Conservation (phyloP, 192 early-diverging fungal genomes). For the Thoreauomyces humboldtii region DNA sequence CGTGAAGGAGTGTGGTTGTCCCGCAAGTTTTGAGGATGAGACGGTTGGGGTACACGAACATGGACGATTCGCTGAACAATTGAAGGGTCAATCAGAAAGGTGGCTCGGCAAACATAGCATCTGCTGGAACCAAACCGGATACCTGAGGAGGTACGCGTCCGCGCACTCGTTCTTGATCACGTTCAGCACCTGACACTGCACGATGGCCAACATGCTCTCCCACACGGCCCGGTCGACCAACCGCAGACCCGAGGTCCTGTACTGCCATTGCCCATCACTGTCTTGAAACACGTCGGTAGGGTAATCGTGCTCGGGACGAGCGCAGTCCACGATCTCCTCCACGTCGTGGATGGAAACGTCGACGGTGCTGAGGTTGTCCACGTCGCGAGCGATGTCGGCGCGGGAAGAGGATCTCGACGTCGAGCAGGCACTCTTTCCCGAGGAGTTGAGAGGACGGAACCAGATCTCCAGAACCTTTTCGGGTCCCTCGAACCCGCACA, state of each 20-base stretch:
- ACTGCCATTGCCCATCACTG: constrained; percentile 37
- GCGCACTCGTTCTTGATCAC: constrained; percentile 77
- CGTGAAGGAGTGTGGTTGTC: constrained; percentile 88
- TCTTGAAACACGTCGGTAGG: constrained; percentile 23
- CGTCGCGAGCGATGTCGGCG: constrained; percentile 7
- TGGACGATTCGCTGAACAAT: constrained; percentile 78
- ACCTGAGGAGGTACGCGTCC: constrained; percentile 91
- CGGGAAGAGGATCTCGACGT: no score
- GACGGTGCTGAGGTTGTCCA: constrained; percentile 7
- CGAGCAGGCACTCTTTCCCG: no score
- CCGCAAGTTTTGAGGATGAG: constrained; percentile 97
- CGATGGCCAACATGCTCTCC: constrained; percentile 91
- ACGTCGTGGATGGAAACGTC: constrained; percentile 15
- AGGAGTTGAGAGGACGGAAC: constrained; percentile 73
- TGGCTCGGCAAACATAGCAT: neutral
- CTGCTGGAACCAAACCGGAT: neutral
- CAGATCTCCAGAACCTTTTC: constrained; percentile 98
- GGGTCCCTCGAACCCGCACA: constrained; percentile 88
- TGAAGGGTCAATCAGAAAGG: neutral
- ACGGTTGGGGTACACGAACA: constrained; percentile 97
- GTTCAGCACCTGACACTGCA: constrained; percentile 89
- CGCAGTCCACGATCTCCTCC: constrained; percentile 22
- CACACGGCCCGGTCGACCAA: constrained; percentile 72
- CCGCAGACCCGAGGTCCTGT: constrained; percentile 62
- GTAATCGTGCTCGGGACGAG: constrained; percentile 36